Evolutionary conservation across 768 basidiomycete species (phyloP), one percentile per base, ranked within the genome.

Genomic region (Suillus decipiens): DNA sequence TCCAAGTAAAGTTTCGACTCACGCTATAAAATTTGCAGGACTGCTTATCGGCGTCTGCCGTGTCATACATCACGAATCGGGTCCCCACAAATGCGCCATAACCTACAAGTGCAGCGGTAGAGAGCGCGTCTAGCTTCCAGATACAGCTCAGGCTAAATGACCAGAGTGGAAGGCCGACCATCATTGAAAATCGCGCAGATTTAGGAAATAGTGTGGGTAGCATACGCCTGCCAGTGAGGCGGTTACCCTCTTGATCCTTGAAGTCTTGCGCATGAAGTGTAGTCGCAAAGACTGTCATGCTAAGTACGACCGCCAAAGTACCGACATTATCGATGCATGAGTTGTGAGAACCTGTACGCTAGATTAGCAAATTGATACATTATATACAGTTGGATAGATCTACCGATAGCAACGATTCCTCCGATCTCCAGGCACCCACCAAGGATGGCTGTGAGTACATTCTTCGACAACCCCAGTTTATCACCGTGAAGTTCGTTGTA

Each of bases 241-340:
- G 66, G 53, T 83, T 82, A 0, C 82, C 82, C 24, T 74, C 71
- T 12, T 77, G 66, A 60, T 84, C 83, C 34, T 79, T 73, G 64
- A 80, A 84, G 62, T 84, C 83, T 68, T 83, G 80, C 5, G 80
- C 77, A 24, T 83, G 81, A 12, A 82, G 79, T 7, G 82, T 83
- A 0, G 82, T 81, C 5, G 77, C 68, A 37, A 83, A 75, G 19
- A 82, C 76, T 0, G 73, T 71, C 12, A 75, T 70, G 31, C 78
- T 80, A 56, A 79, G 64, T 48, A 71, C 70, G 24, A 79, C 64
- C 0, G 81, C 75, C 3, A 75, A 63, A 45, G 68, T 64, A 4
- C 70, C 75, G 0, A 72, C 74, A 4, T 70, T 15, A 17, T 56
- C 55, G 9, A 56, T 37, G 63, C 34, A 73, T 75, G 22, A 78